Evolutionary conservation across 805 yeast species (phyloP), one percentile per base, ranked within the genome.

Genomic region (Cyberlindnera veronae): DNA sequence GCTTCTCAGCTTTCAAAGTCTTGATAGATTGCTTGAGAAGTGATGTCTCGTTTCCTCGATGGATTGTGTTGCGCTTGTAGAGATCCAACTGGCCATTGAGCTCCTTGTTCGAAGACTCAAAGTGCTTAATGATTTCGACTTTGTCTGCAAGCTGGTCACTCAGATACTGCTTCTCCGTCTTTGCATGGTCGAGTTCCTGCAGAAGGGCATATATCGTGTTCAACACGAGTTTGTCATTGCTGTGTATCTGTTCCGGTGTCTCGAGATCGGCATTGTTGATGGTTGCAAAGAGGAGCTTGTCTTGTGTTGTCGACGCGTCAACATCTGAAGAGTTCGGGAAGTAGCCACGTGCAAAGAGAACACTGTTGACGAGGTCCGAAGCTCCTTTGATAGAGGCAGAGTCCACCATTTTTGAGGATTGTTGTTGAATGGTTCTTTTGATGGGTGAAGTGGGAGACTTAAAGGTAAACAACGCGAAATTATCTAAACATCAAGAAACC

Each of bases 171-270:
- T 20, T 40, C 9, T 49, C 48, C 1, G 31, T 24, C 35, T 47
- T 40, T 2, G 36, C n/a, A 6, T 32, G 31, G 16, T 51, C 53
- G n/a, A 46, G 17, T 20, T 44, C 48, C 14, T 41, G 41, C 2
- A 51, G 13, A 10, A 51, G 32, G 2, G 48, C 32, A 30, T 51
- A 51, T 12, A 49, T 34, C 5, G 48, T 41, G 36, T 51, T 51
- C 16, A 51, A 32, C 4, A 33, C 34, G 2, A 43, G 29, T 20
- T 44, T 49, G 16, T 45, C 42, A 12, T 42, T 34, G 14, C 23
- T 37, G 19, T 20, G 29, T 3, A 29, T 16, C 27, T 30, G 22
- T 13, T 42, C 38, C n/a, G 27, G 28, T 2, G 36, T 34, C n/a
- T 10, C 5, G 6, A 42, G 36, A 11, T 32, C 16, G 3, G 29